Conservation (phyloP, 2,329 filamentous ascomycete genomes). For the Capronia americana region DNA sequence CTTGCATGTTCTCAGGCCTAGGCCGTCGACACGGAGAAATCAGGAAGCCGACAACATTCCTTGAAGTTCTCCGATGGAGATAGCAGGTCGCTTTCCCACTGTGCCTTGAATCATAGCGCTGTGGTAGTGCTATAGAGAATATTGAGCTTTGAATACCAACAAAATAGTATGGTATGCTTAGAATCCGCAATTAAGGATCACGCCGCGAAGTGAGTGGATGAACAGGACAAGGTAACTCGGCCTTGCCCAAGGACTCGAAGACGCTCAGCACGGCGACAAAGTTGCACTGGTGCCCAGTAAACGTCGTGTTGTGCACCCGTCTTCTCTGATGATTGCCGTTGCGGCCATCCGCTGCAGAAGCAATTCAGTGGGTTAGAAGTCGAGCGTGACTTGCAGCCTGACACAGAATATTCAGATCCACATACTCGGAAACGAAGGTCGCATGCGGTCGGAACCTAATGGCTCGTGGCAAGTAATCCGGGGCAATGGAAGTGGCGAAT, state of each 20-base stretch:
- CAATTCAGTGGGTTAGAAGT: not conserved
- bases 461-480: slow-evolving; percentile 9
- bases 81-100: not conserved
- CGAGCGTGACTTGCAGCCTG: not conserved
- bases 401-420: not conserved
- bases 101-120: too few relatives aligned
- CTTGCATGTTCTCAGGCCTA: not conserved
- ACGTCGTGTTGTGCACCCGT: not conserved
- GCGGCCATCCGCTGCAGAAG: not conserved
- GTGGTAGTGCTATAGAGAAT: not conserved
- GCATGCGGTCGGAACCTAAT: not conserved
- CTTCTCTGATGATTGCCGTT: not conserved
- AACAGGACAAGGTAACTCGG: not conserved
- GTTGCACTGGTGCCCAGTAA: not conserved
- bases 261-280: not conserved
- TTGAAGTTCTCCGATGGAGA: too few relatives aligned
- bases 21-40: not conserved
- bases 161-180: not conserved
- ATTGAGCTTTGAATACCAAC: not conserved
- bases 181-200: not conserved
- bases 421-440: not conserved
- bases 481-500: slow-evolving; percentile 23
- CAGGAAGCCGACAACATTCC: not conserved
- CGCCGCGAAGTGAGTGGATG: not conserved
- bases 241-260: not conserved